Evolutionary conservation across 805 yeast species (phyloP).

Genomic region (Isabelozyma gotoi): DNA sequence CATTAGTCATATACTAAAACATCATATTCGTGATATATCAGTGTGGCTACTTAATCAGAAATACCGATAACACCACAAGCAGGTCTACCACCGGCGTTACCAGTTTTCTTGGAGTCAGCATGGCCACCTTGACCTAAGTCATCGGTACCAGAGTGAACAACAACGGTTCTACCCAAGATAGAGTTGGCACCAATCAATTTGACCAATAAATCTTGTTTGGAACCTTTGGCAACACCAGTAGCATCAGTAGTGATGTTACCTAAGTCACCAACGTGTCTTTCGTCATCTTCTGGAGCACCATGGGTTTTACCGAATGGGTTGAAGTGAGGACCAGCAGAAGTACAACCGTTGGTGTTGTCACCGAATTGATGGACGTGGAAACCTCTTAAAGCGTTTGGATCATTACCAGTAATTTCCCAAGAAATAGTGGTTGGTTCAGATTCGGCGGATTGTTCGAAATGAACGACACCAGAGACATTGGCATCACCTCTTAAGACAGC

Average conservation of each 20-base stretch:
- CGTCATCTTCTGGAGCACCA: constrained; percentile 85
- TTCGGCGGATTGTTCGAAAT: constrained; percentile 82
- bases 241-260: constrained; percentile 92
- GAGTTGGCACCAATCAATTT: constrained; percentile 86
- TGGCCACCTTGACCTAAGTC: constrained; percentile 94
- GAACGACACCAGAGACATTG: constrained; percentile 81
- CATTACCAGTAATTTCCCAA: constrained; percentile 89
- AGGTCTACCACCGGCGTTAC: constrained; percentile 97
- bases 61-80: constrained; percentile 98
- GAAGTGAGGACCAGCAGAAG: constrained; percentile 97
- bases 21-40: not conserved
- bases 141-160: constrained; percentile 88
- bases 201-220: constrained; percentile 72
- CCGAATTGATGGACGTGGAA: constrained; percentile 99
- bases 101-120: constrained; percentile 89
- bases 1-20: not conserved
- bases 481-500: constrained; percentile 97
- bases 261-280: constrained; percentile 91
- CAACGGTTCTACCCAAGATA: constrained; percentile 92
- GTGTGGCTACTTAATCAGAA: constrained; percentile 35
- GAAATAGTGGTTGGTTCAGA: constrained; percentile 79
- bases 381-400: constrained; percentile 85
- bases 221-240: constrained; percentile 87
- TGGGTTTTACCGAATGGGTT: constrained; percentile 85
- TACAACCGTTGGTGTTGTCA: constrained; percentile 99